Percentiles rank a stretch among this genome's conserved stretches.
Conservation (phyloP, 441 rosid species). For the Isatis lusitanica region DNA sequence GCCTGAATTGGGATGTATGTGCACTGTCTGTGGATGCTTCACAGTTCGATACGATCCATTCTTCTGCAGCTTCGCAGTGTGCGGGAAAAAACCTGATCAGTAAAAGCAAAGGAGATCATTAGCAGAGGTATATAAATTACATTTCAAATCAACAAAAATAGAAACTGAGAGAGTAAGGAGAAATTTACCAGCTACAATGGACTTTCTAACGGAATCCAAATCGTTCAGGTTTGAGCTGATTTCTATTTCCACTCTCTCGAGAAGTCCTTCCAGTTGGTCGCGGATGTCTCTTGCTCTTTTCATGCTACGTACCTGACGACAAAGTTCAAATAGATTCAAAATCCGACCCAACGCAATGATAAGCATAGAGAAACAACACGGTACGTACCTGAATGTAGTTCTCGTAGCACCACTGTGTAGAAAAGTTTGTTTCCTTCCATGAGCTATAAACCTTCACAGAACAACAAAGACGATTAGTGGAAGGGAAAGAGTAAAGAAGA, state of each 20-base stretch:
- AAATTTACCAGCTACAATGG: constrained; percentile 48
- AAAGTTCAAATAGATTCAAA: constrained; percentile 8
- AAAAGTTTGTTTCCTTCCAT: constrained; percentile 95
- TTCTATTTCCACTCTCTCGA: constrained; percentile 98
- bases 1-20: constrained; percentile 95
- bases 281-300: constrained; percentile 95
- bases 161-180: not conserved
- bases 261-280: constrained; percentile 92
- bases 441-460: constrained; percentile 75
- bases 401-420: constrained; percentile 98
- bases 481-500: not conserved
- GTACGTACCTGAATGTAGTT: constrained; percentile 95
- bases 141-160: not conserved
- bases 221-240: constrained; percentile 62
- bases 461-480: constrained; percentile 1
- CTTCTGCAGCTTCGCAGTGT: constrained; percentile 88
- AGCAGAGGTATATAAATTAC: not conserved
- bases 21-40: constrained; percentile 92
- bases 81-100: constrained; percentile 63
- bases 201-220: constrained; percentile 69
- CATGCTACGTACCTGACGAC: constrained; percentile 55
- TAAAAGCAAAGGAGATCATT: constrained; percentile 2
- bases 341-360: not conserved
- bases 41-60: constrained; percentile 89
- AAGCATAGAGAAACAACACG: constrained; percentile 1